Conservation (phyloP, 2,329 filamentous ascomycete genomes). For the Whalleya microplaca region DNA sequence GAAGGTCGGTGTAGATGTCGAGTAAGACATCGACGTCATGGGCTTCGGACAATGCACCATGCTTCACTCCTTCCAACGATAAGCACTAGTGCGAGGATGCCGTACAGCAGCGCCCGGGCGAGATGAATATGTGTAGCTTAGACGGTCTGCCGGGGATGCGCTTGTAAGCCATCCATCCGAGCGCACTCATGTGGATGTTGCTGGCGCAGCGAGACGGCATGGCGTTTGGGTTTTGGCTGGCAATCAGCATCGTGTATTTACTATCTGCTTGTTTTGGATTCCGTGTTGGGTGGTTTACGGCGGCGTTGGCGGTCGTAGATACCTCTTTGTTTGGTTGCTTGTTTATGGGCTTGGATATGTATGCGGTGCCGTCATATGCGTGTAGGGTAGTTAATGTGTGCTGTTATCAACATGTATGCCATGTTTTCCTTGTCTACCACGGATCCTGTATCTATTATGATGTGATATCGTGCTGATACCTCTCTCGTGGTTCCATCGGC, state of each 20-base stretch:
- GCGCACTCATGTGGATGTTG: conserved; percentile 41
- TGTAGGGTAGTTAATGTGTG: no score
- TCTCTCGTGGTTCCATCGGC: no score
- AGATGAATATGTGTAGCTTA: conserved; percentile 59
- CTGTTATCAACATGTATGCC: no score
- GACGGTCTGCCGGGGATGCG: conserved; percentile 63
- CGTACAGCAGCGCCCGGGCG: conserved; percentile 56
- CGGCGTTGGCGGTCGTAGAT: not conserved
- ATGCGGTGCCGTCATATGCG: no score
- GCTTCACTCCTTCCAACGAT: conserved; percentile 52
- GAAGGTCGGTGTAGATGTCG: no score
- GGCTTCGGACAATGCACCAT: conserved; percentile 60
- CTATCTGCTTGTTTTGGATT: conserved; percentile 3
- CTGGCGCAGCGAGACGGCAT: conserved; percentile 18
- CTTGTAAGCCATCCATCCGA: conserved; percentile 53
- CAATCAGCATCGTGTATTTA: conserved; percentile 11
- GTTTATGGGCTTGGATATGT: no score
- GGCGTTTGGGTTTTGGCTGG: conserved; percentile 24
- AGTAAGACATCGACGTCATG: conserved; percentile 43
- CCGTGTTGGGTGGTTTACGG: conserved; percentile 1
- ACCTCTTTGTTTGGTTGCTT: not conserved
- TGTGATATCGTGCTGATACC: no score
- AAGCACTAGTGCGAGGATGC: conserved; percentile 53
- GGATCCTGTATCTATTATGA: no score
- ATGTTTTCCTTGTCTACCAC: no score